phyloP scores from a whole-genome alignment of 179 eudicot genomes.

The Corrigiola litoralis region DNA sequence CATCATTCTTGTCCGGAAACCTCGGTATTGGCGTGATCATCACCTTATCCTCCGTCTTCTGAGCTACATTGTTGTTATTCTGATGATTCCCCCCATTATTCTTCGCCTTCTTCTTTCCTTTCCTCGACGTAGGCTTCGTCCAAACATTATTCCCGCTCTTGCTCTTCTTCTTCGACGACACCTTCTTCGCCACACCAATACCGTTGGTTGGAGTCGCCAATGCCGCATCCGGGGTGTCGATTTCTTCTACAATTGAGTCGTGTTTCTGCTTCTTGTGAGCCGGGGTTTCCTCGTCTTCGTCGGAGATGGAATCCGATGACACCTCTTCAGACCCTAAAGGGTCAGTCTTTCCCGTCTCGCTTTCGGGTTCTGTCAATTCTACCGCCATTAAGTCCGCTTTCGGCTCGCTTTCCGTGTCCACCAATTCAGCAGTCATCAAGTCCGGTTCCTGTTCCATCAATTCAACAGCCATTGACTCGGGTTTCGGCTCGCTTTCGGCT shows the following conservation, averaged over 20 bases:
- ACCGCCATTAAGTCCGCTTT: too few relatives aligned
- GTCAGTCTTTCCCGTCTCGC: slow-evolving; percentile 25
- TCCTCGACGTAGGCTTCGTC: slow-evolving; percentile 11
- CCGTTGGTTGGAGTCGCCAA: not conserved
- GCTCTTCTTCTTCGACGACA: slow-evolving; percentile 46
- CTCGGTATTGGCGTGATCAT: slow-evolving; percentile 62
- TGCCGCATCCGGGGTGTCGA: slow-evolving; percentile 5
- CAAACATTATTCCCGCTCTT: slow-evolving; percentile 12
- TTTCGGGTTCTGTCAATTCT: too few relatives aligned
- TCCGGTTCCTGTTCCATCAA: too few relatives aligned
- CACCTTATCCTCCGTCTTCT: slow-evolving; percentile 41
- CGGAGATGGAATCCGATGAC: slow-evolving; percentile 40
- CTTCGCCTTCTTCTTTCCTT: slow-evolving; percentile 18
- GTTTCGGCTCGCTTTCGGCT: not conserved
- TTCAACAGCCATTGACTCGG: not conserved
- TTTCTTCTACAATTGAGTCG: slow-evolving; percentile 14
- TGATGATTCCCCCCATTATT: slow-evolving; percentile 11
- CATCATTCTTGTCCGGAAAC: slow-evolving; percentile 80
- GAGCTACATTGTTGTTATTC: slow-evolving; percentile 21
- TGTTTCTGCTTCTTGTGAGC: slow-evolving; percentile 45
- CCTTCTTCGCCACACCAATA: slow-evolving; percentile 7
- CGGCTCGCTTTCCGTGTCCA: too few relatives aligned
- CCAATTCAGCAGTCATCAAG: slow-evolving; percentile 16
- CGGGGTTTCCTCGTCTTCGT: slow-evolving; percentile 28
- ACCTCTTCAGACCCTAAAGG: slow-evolving; percentile 38